A percentile compares a stretch with the other conserved stretches of the same genome.
Conservation (phyloP, 148 eudicot genomes). For the Dysphania ambrosioides region DNA sequence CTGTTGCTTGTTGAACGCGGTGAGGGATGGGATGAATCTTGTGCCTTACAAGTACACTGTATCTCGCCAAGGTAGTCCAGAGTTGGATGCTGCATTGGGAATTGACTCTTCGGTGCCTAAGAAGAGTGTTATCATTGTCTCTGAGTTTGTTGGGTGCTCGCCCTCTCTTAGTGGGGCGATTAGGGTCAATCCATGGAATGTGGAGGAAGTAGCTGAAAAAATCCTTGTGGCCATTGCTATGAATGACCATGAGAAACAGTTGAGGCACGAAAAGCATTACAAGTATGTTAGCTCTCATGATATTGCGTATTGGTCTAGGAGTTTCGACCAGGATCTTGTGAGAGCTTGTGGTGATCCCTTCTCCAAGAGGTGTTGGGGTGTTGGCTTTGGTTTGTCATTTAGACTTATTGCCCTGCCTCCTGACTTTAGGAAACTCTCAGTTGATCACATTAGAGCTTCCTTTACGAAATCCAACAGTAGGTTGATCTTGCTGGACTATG, state of each 20-base stretch:
- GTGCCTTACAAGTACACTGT: constrained; percentile 73
- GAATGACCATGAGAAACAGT: constrained; percentile 49
- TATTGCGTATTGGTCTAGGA: constrained; percentile 73
- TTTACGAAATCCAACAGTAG: constrained; percentile 47
- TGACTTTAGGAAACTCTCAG: constrained; percentile 59
- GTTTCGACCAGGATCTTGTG: constrained; percentile 70
- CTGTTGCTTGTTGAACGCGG: constrained; percentile 78
- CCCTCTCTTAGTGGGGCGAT: constrained; percentile 90
- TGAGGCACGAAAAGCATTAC: constrained; percentile 77
- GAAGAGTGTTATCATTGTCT: constrained; percentile 67
- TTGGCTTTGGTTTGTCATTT: constrained; percentile 69
- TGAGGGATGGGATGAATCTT: constrained; percentile 89
- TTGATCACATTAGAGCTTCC: constrained; percentile 53
- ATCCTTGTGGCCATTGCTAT: constrained; percentile 53
- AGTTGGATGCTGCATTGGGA: constrained; percentile 43
- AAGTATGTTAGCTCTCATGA: constrained; percentile 77
- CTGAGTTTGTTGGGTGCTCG: constrained; percentile 84
- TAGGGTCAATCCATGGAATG: constrained; percentile 81
- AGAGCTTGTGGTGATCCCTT: constrained; percentile 76
- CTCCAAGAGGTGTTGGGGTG: constrained; percentile 72
- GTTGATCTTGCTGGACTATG: constrained; percentile 66
- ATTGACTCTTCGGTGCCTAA: constrained; percentile 27
- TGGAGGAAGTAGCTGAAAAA: constrained; percentile 55
- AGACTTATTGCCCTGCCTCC: constrained; percentile 67
- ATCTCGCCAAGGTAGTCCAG: constrained; percentile 56